Conservation (phyloP, 140 eudicot genomes). For the Flaveria floridana region DNA sequence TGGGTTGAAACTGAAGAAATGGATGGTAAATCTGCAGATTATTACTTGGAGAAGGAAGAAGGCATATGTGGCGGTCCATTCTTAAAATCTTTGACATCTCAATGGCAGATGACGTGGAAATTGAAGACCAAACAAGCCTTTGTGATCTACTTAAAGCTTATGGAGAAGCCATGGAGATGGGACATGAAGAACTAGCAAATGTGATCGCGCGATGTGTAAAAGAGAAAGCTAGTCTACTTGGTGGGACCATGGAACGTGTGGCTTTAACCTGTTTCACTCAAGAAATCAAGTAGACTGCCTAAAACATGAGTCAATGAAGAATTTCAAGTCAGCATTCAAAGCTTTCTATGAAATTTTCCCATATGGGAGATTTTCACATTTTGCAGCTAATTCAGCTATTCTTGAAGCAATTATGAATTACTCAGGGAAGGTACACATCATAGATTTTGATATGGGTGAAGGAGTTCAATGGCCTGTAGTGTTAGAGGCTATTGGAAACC, state of each 20-base stretch:
- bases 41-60: slow-evolving; percentile 19
- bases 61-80: slow-evolving; percentile 29
- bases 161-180: slow-evolving; percentile 66
- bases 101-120: slow-evolving; percentile 31
- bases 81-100: slow-evolving; percentile 25
- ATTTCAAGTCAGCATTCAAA: slow-evolving; percentile 31
- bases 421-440: slow-evolving; percentile 30
- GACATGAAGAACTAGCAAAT: slow-evolving; percentile 42
- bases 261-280: slow-evolving; percentile 43
- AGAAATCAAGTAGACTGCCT: slow-evolving; percentile 47
- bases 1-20: slow-evolving; percentile 36
- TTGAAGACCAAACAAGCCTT: slow-evolving; percentile 39
- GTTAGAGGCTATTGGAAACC: slow-evolving; percentile 38
- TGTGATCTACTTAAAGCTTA: slow-evolving; percentile 53
- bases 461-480: slow-evolving; percentile 46
- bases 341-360: slow-evolving; percentile 44
- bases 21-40: slow-evolving; percentile 5
- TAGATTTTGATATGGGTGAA: slow-evolving; percentile 48
- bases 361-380: slow-evolving; percentile 42
- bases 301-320: slow-evolving; percentile 39
- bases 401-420: slow-evolving; percentile 29
- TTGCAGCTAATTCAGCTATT: slow-evolving; percentile 40
- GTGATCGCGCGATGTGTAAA: slow-evolving; percentile 39
- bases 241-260: slow-evolving; percentile 53
- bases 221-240: slow-evolving; percentile 49